phyloP scores from a whole-genome alignment of 805 yeast species.

The Candida cerambycidarum region DNA sequence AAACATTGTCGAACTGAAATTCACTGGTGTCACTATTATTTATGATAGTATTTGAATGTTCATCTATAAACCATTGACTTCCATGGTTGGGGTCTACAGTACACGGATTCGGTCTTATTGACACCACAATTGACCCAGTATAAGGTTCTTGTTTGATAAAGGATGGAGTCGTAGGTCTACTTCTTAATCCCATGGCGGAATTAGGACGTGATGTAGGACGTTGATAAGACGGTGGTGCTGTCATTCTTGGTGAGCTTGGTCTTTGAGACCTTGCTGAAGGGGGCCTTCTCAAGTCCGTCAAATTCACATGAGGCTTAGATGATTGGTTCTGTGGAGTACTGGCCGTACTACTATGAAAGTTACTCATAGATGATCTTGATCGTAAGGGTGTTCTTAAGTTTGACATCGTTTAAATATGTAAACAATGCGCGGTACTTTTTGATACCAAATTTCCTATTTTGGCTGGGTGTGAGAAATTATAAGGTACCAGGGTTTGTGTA shows the following conservation, averaged over 20 bases:
- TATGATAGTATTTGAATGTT: slow-evolving; percentile 37
- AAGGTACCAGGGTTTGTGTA: too few relatives aligned
- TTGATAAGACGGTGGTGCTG: slow-evolving; percentile 8
- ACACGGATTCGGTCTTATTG: slow-evolving; percentile 74
- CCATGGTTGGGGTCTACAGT: slow-evolving; percentile 32
- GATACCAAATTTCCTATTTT: too few relatives aligned
- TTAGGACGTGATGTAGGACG: slow-evolving; percentile 28
- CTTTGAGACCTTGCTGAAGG: slow-evolving; percentile 27
- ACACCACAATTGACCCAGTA: slow-evolving; percentile 72
- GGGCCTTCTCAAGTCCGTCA: slow-evolving; percentile 22
- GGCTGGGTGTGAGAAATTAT: too few relatives aligned
- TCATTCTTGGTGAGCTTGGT: slow-evolving; percentile 10
- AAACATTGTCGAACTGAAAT: slow-evolving; percentile 79
- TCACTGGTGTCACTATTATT: slow-evolving; percentile 55
- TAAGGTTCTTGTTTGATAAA: slow-evolving; percentile 42
- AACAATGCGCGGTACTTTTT: neutral
- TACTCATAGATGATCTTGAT: slow-evolving; percentile 26
- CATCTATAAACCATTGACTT: slow-evolving; percentile 47
- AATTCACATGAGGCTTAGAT: slow-evolving; percentile 17
- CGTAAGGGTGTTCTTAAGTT: slow-evolving; percentile 27
- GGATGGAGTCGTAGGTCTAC: slow-evolving; percentile 41
- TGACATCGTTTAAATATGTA: neutral
- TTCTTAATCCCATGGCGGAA: slow-evolving; percentile 29
- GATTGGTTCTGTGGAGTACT: slow-evolving; percentile 17
- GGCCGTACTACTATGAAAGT: neutral